Percentiles rank a stretch among this genome's conserved stretches.
Evolutionary conservation across 2,329 filamentous ascomycete genomes (phyloP).

Genomic region (Colletotrichum noveboracense): DNA sequence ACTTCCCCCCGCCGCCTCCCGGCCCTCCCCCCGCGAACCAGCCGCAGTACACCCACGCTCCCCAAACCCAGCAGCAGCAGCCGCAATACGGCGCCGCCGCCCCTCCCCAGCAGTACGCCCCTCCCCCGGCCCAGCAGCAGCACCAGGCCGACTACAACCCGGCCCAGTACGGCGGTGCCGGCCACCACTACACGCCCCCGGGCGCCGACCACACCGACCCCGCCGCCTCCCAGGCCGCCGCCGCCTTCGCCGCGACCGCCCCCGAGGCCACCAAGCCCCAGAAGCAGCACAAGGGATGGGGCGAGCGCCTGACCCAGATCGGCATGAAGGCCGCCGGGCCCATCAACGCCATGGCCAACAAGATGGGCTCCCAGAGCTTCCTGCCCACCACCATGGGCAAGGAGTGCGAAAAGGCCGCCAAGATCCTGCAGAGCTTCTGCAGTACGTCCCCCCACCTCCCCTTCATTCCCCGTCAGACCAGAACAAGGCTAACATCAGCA

Average conservation of each 20-base stretch:
- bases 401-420: conserved; percentile 88
- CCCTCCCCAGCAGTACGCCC: not conserved
- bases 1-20: conserved; percentile 22
- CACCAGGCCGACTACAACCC: conserved; percentile 18
- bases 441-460: conserved; percentile 55
- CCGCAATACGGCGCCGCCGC: not conserved
- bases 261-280: not conserved
- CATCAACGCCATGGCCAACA: conserved; percentile 82
- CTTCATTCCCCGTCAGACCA: conserved; percentile 2
- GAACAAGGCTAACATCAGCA: not conserved
- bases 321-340: conserved; percentile 65
- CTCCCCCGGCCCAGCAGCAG: not conserved
- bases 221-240: not conserved
- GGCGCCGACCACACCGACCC: conserved; percentile 6
- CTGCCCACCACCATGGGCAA: conserved; percentile 86
- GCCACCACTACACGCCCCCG: conserved; percentile 1
- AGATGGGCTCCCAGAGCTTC: conserved; percentile 83
- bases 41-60: conserved; percentile 10
- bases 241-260: not conserved
- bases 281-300: conserved; percentile 20
- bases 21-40: conserved; percentile 15
- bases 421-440: conserved; percentile 85
- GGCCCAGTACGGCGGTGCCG: conserved; percentile 14
- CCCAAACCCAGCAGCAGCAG: not conserved
- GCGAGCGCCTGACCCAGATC: conserved; percentile 26